Base-by-base conservation (phyloP, 78 protist genomes). In the Dictyostelium intermedium region DNA sequence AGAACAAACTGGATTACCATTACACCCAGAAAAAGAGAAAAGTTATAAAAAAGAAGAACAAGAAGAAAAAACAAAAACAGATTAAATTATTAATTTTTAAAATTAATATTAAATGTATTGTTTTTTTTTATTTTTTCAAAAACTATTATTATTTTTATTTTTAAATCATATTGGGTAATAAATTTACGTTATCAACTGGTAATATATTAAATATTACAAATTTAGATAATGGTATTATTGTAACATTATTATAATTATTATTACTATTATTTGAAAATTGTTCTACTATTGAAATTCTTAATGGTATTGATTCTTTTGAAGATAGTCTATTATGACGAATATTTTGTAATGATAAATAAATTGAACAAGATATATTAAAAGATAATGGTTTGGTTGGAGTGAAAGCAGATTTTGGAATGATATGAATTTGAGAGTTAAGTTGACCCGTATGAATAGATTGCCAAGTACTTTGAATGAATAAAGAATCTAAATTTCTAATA, bases 381-480 rank as follows among this genome's bases (percentile, higher is more conserved):
- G 70, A 89, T n/a, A 89, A 79, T 0, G 94, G 94, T 80, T 89
- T 89, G 27, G 79, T 89, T 41, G 94, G 87, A 41, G 13, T 80
- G 39, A 89, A 89, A 30, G 61, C 23, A 5, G 70, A 34, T 63
- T 72, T 35, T 37, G 79, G 18, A 18, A 89, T 80, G 32, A 82
- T 30, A 69, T 69, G 73, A 20, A 80, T 30, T 80, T 80, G 86
- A 5, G 86, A 63, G 16, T 50, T 60, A 5, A 50, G 5, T 13
- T 41, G 30, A 11, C 41, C 50, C 5, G 25, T 39, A 25, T 50
- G 23, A 8, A 37, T 37, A 2, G 41, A 73, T 32, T 20, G 30
- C 69, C 50, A 61, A 10, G 27, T 23, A 27, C 74, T 74, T 81
- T 89, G 83, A 34, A 89, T 79, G 25, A 63, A 69, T 2, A 89